A percentile compares a stretch with the other conserved stretches of the same genome.
Evolutionary conservation across 2,329 filamentous ascomycete genomes (phyloP).

Genomic region (Claviceps sp.): DNA sequence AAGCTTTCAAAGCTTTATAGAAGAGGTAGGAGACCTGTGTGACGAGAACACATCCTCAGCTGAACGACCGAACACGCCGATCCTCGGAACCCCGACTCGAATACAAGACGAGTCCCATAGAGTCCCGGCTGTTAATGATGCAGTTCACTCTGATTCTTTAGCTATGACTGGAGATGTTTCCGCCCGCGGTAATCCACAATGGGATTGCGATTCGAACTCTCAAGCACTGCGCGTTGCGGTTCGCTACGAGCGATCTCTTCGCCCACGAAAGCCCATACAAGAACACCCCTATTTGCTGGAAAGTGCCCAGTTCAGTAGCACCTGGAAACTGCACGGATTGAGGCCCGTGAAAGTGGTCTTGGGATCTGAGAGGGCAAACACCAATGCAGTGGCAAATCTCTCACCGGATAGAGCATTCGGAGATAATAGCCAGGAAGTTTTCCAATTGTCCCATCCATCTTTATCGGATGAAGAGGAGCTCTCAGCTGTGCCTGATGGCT

Average conservation of each 20-base stretch:
- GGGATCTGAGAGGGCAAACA: conserved; percentile 13
- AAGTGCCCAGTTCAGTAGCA: conserved; percentile 37
- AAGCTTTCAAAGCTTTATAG: conserved; percentile 6
- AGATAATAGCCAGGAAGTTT: conserved; percentile 34
- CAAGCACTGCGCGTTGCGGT: conserved; percentile 15
- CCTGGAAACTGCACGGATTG: conserved; percentile 40
- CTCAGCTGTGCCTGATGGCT: conserved; percentile 9
- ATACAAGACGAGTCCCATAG: background rate
- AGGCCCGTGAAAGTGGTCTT: conserved; percentile 34
- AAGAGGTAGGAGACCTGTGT: background rate
- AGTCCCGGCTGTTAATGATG: background rate
- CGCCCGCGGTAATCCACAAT: background rate
- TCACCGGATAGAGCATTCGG: conserved; percentile 41
- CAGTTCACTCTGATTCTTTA: background rate
- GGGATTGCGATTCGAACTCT: conserved; percentile 1
- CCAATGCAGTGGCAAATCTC: conserved; percentile 36
- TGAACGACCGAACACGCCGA: background rate
- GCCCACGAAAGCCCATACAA: conserved; percentile 47
- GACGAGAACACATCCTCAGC: background rate
- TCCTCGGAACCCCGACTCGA: background rate
- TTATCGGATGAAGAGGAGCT: conserved; percentile 11
- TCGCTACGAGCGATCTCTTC: conserved; percentile 34
- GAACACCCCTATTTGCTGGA: conserved; percentile 46
- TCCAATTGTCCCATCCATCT: conserved; percentile 19
- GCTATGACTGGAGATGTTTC: background rate